Evolutionary conservation across 2,329 filamentous ascomycete genomes (phyloP).

Genomic region (Emericellopsis cladophorae): DNA sequence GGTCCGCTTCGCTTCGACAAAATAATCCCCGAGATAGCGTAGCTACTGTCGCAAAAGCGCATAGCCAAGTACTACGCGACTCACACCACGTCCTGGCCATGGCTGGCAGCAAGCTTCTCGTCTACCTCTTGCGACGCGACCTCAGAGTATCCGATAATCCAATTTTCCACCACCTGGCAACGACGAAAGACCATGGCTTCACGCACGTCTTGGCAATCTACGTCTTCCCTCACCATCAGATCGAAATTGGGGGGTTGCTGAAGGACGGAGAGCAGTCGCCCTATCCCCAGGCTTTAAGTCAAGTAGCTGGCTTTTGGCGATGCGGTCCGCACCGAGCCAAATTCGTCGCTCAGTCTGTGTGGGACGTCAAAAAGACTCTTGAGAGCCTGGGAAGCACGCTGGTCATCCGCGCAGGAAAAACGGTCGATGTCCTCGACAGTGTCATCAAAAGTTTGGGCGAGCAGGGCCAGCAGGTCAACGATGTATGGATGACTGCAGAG

Average conservation of each 20-base stretch:
- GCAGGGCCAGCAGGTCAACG: conserved; percentile 34
- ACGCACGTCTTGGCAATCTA: conserved; percentile 63
- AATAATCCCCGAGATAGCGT: no score
- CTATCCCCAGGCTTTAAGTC: conserved; percentile 55
- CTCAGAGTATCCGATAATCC: conserved; percentile 65
- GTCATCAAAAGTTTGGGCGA: conserved; percentile 37
- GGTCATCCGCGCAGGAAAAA: conserved; percentile 48
- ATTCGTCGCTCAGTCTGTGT: conserved; percentile 61
- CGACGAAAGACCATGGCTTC: conserved; percentile 34
- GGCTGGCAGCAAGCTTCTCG: conserved; percentile 36
- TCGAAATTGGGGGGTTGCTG: conserved; percentile 68
- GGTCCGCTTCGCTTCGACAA: no score
- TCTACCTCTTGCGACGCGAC: conserved; percentile 64
- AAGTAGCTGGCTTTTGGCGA: conserved; percentile 56
- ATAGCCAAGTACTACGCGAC: no score
- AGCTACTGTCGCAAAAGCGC: no score
- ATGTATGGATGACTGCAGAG: conserved; percentile 64
- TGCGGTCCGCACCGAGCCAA: conserved; percentile 60
- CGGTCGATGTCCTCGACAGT: conserved; percentile 39
- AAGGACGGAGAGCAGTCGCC: conserved; percentile 40
- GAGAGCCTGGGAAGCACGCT: conserved; percentile 48
- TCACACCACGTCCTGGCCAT: conserved; percentile 8
- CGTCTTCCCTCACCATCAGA: conserved; percentile 55
- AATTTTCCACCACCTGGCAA: conserved; percentile 47
- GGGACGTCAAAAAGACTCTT: conserved; percentile 55